Conservation (phyloP, 225 moss, liverwort and hornwort species). For the Polytrichum formosum region DNA sequence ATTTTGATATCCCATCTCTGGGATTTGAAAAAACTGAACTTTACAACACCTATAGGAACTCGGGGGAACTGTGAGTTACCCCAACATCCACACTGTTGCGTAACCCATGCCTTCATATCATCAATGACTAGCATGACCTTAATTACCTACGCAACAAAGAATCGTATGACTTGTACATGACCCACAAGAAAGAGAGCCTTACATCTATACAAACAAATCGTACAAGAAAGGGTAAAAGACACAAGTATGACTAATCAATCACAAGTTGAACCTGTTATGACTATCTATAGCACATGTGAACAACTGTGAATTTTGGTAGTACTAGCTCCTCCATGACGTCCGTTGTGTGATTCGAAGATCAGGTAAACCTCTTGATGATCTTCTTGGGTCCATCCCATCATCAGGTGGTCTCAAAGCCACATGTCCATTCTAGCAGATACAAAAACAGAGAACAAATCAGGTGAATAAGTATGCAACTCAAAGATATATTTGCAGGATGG, state of each 20-base stretch:
- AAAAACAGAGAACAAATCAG: not conserved
- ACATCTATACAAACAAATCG: slow-evolving; percentile 56
- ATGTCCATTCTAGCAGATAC: slow-evolving; percentile 35
- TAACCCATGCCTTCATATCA: slow-evolving; percentile 16
- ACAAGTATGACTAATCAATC: slow-evolving; percentile 10
- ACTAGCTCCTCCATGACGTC: slow-evolving; percentile 52
- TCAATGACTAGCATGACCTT: slow-evolving; percentile 25
- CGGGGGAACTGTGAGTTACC: slow-evolving; percentile 47
- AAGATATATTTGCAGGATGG: not conserved
- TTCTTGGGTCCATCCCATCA: slow-evolving; percentile 33
- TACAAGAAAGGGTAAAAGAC: slow-evolving; percentile 20
- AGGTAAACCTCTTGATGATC: slow-evolving; percentile 27
- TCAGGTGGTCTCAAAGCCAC: slow-evolving; percentile 39
- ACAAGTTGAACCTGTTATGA: slow-evolving; percentile 24
- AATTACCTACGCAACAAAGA: slow-evolving; percentile 40
- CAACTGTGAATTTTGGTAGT: slow-evolving; percentile 8
- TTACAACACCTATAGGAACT: slow-evolving; percentile 48
- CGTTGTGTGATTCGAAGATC: slow-evolving; percentile 43
- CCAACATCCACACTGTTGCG: slow-evolving; percentile 39
- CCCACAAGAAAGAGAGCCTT: slow-evolving; percentile 23
- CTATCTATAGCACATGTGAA: slow-evolving; percentile 34
- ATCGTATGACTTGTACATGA: slow-evolving; percentile 44
- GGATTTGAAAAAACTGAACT: slow-evolving; percentile 36
- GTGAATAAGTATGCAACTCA: not conserved
- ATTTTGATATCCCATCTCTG: not conserved